These are phyloP conservation scores for Tulasnella sp. DNA, from an alignment of 768 basidiomycete genomes.

Conservation along the genomic window DNA sequence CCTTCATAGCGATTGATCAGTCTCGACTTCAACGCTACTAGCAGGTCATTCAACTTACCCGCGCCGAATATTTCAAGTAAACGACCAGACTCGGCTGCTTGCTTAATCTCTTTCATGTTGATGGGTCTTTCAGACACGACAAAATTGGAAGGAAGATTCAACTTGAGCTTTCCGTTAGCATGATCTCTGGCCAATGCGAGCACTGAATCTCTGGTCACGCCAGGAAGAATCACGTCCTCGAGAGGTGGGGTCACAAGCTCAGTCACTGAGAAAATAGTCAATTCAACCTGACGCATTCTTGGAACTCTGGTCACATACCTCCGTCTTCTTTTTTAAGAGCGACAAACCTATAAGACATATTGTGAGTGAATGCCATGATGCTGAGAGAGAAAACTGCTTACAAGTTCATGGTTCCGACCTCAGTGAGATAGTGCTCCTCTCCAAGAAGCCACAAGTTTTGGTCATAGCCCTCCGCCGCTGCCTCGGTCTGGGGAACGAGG, in stretches of 20 bases:
- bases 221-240: slow-evolving; percentile 34
- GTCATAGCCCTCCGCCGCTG: slow-evolving; percentile 60
- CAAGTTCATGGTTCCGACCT: slow-evolving; percentile 87
- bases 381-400: slow-evolving; percentile 60
- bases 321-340: slow-evolving; percentile 37
- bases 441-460: slow-evolving; percentile 90
- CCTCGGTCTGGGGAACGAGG: slow-evolving; percentile 70
- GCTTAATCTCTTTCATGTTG: slow-evolving; percentile 62
- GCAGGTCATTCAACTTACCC: slow-evolving; percentile 21
- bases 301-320: slow-evolving; percentile 27
- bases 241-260: slow-evolving; percentile 33
- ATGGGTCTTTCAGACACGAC: slow-evolving; percentile 55
- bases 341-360: not conserved
- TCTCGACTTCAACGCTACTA: slow-evolving; percentile 3
- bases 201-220: slow-evolving; percentile 32
- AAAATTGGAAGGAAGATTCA: slow-evolving; percentile 42
- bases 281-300: not conserved
- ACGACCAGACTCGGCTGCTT: slow-evolving; percentile 30
- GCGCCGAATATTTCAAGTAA: slow-evolving; percentile 41
- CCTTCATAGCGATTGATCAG: slow-evolving; percentile 23
- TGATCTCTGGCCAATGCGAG: slow-evolving; percentile 44
- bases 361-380: not conserved
- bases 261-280: slow-evolving; percentile 18
- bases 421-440: slow-evolving; percentile 33
- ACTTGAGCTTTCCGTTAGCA: slow-evolving; percentile 31